Conservation (phyloP, 1,284 basidiomycete genomes). For the Xanthoconium separans region DNA sequence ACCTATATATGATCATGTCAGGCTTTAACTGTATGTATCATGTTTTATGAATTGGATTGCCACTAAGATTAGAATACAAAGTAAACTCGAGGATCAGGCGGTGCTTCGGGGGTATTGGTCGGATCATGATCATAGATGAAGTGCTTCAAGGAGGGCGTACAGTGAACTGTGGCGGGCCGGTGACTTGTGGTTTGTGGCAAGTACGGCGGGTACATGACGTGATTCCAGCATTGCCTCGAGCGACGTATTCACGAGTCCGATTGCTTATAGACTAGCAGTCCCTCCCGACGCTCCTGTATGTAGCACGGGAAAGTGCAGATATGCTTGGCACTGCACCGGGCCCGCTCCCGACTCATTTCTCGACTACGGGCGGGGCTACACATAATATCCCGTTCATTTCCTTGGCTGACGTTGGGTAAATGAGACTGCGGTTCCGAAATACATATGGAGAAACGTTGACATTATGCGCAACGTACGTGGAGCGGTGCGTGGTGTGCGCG, state of each 20-base stretch:
- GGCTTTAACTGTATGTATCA: too few species aligned
- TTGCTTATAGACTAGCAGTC: constrained; percentile 1
- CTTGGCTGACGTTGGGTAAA: constrained; percentile 2
- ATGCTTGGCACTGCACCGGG: constrained; percentile 11
- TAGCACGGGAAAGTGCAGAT: constrained; percentile 1
- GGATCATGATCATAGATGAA: too few species aligned
- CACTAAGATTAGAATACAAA: too few species aligned
- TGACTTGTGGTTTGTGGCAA: too few species aligned
- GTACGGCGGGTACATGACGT: neutral
- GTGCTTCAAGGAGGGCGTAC: too few species aligned
- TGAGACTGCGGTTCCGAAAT: constrained; percentile 25
- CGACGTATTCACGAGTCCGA: neutral
- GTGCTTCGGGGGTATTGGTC: neutral
- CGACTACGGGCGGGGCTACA: neutral
- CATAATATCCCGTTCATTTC: neutral
- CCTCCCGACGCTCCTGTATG: constrained; percentile 8
- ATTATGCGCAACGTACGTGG: constrained; percentile 7
- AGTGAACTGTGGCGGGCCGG: neutral
- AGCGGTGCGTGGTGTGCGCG: constrained; percentile 7
- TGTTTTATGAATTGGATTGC: too few species aligned
- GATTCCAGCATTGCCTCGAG: constrained; percentile 6
- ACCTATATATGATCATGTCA: too few species aligned
- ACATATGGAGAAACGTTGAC: constrained; percentile 4
- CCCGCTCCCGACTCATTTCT: constrained; percentile 20
- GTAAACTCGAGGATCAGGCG: too few species aligned